phyloP scores from a whole-genome alignment of 768 basidiomycete species.

The Sporobolomyces pararoseus region DNA sequence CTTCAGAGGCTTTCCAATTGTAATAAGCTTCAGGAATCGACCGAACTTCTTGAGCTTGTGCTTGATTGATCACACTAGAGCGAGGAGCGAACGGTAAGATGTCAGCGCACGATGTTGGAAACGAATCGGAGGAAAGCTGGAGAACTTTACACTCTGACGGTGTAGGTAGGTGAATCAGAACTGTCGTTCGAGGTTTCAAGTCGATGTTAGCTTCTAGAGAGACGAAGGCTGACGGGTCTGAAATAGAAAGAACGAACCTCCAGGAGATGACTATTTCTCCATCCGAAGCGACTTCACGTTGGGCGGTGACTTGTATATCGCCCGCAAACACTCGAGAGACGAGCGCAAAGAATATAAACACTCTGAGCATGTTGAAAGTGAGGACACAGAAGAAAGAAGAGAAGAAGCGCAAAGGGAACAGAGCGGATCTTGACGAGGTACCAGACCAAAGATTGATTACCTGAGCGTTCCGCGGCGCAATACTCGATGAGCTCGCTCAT shows the following conservation, averaged over 20 bases:
- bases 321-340: background rate
- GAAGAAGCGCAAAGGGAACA: background rate
- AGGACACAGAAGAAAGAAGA: background rate
- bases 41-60: background rate
- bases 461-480: too few relatives aligned
- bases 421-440: background rate
- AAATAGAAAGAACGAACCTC: background rate
- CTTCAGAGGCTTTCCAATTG: background rate
- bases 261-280: background rate
- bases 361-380: background rate
- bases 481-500: too few relatives aligned
- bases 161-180: background rate
- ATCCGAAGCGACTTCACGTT: background rate
- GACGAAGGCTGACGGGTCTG: background rate
- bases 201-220: background rate
- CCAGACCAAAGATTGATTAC: too few relatives aligned
- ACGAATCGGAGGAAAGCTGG: background rate
- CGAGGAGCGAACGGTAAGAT: too few relatives aligned
- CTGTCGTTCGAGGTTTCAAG: background rate
- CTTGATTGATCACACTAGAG: too few relatives aligned
- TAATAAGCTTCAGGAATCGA: background rate
- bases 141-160: conserved; percentile 2
- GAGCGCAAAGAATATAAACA: background rate
- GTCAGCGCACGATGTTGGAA: too few relatives aligned
- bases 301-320: background rate